A percentile compares a stretch with the other conserved stretches of the same genome.
Conservation (phyloP, 148 eudicot species). For the Heliosperma pusillum region DNA sequence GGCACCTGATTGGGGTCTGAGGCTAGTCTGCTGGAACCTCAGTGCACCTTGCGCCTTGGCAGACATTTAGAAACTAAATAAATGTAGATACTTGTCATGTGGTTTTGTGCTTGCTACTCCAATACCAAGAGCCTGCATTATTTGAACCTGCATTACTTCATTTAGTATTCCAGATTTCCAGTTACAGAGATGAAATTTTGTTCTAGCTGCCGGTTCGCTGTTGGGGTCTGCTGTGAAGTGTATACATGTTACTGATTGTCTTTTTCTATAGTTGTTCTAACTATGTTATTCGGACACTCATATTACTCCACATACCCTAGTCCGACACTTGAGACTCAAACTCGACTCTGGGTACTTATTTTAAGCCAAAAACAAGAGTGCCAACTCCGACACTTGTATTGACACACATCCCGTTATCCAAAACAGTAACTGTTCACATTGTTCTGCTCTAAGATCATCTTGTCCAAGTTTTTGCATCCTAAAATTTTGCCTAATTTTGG, state of each 20-base stretch:
- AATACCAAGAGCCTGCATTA: neutral
- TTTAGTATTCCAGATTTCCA: too few species aligned
- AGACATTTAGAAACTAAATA: neutral
- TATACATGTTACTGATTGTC: too few species aligned
- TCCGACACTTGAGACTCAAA: too few species aligned
- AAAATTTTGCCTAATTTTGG: neutral
- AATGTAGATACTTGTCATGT: neutral
- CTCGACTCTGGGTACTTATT: too few species aligned
- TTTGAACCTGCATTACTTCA: neutral
- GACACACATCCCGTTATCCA: neutral
- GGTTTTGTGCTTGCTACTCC: neutral
- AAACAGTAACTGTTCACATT: neutral
- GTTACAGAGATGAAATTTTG: neutral
- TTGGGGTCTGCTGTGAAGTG: too few species aligned
- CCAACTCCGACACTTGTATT: neutral
- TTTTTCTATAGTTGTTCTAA: too few species aligned
- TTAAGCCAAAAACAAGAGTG: too few species aligned
- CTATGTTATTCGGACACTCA: too few species aligned
- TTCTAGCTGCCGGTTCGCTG: neutral
- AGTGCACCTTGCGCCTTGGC: neutral
- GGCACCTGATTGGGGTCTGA: neutral
- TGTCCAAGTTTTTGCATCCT: conserved; percentile 1
- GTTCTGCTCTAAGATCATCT: neutral
- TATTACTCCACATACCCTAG: too few species aligned
- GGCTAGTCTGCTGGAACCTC: neutral